These are phyloP conservation scores for Tolypocladium amazonense DNA, from an alignment of 2,329 filamentous ascomycete genomes.

Conservation along the genomic window DNA sequence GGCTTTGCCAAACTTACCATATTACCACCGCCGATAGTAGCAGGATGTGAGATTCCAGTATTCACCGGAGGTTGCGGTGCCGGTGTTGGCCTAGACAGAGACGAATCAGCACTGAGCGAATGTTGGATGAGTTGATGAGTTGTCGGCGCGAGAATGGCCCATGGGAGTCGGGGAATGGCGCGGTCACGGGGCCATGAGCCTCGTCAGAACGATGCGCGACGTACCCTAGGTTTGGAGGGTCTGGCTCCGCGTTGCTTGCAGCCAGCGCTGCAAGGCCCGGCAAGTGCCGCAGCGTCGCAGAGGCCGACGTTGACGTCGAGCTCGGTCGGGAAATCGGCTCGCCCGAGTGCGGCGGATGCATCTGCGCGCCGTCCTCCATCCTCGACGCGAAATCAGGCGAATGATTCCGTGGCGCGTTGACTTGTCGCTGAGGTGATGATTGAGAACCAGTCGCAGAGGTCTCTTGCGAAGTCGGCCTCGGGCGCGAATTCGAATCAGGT, in stretches of 20 bases:
- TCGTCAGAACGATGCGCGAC: slow-evolving; percentile 6
- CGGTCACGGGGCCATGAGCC: neutral
- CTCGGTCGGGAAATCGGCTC: slow-evolving; percentile 40
- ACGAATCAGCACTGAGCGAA: slow-evolving; percentile 3
- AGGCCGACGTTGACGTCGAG: slow-evolving; percentile 36
- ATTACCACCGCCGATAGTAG: slow-evolving; percentile 27
- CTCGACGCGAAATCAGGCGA: neutral
- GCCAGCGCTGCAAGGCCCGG: slow-evolving; percentile 35
- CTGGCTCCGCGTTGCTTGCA: slow-evolving; percentile 25
- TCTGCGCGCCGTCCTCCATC: slow-evolving; percentile 37
- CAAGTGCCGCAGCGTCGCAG: slow-evolving; percentile 30
- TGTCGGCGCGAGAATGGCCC: neutral
- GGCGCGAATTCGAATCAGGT: neutral
- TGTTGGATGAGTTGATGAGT: neutral
- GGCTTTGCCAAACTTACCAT: slow-evolving; percentile 22
- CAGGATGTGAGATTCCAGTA: slow-evolving; percentile 25
- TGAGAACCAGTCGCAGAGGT: neutral
- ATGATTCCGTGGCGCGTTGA: neutral
- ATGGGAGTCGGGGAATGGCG: neutral
- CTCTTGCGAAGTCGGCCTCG: neutral
- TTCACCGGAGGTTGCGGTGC: slow-evolving; percentile 13
- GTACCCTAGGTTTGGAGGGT: slow-evolving; percentile 37
- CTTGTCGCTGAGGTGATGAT: neutral
- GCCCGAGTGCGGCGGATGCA: slow-evolving; percentile 25
- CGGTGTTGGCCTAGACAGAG: slow-evolving; percentile 6